Percentiles rank a stretch among this genome's conserved stretches.
Evolutionary conservation across 2,329 filamentous ascomycete genomes (phyloP).

Genomic region (Gnomoniopsis sp.): DNA sequence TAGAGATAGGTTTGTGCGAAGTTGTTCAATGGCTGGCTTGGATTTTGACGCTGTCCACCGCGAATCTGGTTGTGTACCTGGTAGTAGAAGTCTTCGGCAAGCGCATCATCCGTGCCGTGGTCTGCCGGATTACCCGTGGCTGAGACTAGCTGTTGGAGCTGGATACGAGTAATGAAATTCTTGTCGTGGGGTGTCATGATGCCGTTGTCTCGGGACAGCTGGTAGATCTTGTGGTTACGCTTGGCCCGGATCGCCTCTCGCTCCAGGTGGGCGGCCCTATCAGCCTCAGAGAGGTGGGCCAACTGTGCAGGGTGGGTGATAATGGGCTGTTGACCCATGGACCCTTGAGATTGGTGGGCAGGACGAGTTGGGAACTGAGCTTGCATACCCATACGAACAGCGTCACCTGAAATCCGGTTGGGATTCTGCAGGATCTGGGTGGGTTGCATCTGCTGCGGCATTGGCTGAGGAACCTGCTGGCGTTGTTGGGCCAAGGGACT

Average conservation of each 20-base stretch:
- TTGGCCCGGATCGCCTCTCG: slow-evolving; percentile 95
- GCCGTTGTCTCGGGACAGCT: slow-evolving; percentile 90
- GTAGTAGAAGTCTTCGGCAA: slow-evolving; percentile 96
- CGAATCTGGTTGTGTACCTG: slow-evolving; percentile 96
- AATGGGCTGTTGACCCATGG: slow-evolving; percentile 53
- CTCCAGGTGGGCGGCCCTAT: slow-evolving; percentile 77
- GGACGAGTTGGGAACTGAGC: slow-evolving; percentile 27
- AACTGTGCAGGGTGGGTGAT: slow-evolving; percentile 68
- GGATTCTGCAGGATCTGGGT: slow-evolving; percentile 79
- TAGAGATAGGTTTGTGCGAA: slow-evolving; percentile 98
- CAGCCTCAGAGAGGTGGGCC: slow-evolving; percentile 74
- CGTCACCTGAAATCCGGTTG: slow-evolving; percentile 57
- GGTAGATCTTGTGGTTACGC: slow-evolving; percentile 95
- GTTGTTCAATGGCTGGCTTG: slow-evolving; percentile 88
- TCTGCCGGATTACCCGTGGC: slow-evolving; percentile 86
- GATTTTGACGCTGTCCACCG: slow-evolving; percentile 83
- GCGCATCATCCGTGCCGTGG: slow-evolving; percentile 71
- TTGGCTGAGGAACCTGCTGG: slow-evolving; percentile 23
- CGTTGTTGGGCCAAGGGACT: slow-evolving; percentile 27
- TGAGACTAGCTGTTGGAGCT: slow-evolving; percentile 91
- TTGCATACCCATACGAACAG: slow-evolving; percentile 30
- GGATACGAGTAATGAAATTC: slow-evolving; percentile 97
- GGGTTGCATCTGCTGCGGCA: slow-evolving; percentile 45
- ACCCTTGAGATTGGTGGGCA: slow-evolving; percentile 46
- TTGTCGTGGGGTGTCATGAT: slow-evolving; percentile 99